phyloP scores from a whole-genome alignment of 2,329 filamentous ascomycete species.

The Curvularia sp. region DNA sequence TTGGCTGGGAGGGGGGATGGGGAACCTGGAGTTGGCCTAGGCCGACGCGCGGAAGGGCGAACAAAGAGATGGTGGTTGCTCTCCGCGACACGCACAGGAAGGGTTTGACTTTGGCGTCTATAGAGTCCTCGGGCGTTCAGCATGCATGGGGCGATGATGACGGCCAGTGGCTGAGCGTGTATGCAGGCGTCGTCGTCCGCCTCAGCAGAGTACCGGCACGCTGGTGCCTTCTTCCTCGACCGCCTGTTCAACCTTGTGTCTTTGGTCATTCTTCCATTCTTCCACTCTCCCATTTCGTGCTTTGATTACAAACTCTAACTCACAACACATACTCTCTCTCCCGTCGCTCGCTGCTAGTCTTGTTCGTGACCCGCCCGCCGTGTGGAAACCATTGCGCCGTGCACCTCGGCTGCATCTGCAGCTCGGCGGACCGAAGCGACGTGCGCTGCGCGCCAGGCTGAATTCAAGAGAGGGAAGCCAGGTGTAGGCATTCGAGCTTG shows the following conservation, averaged over 20 bases:
- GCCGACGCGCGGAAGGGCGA: neutral
- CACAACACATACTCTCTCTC: neutral
- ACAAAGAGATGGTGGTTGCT: slow-evolving; percentile 9
- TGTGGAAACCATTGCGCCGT: slow-evolving; percentile 12
- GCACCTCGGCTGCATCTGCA: slow-evolving; percentile 21
- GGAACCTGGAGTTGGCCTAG: slow-evolving; percentile 17
- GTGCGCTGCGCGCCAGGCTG: slow-evolving; percentile 35
- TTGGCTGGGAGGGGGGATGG: slow-evolving; percentile 16
- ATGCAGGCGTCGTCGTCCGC: slow-evolving; percentile 27
- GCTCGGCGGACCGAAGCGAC: slow-evolving; percentile 28
- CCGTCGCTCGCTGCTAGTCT: slow-evolving; percentile 15
- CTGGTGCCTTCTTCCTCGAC: slow-evolving; percentile 21
- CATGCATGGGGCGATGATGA: slow-evolving; percentile 9
- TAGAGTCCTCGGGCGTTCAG: neutral
- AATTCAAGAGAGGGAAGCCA: slow-evolving; percentile 19
- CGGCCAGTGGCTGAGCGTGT: slow-evolving; percentile 30
- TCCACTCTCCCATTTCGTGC: neutral
- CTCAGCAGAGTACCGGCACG: slow-evolving; percentile 28
- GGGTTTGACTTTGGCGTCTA: too few species aligned
- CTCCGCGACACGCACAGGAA: neutral
- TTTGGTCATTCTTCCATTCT: slow-evolving; percentile 8
- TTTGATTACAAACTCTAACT: neutral
- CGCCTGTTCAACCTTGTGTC: slow-evolving; percentile 14
- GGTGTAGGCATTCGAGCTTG: neutral
- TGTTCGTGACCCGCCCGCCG: slow-evolving; percentile 9